Evolutionary conservation across 1,139 yeast species (phyloP).

Genomic region (Sugiyamaella xylanicola): DNA sequence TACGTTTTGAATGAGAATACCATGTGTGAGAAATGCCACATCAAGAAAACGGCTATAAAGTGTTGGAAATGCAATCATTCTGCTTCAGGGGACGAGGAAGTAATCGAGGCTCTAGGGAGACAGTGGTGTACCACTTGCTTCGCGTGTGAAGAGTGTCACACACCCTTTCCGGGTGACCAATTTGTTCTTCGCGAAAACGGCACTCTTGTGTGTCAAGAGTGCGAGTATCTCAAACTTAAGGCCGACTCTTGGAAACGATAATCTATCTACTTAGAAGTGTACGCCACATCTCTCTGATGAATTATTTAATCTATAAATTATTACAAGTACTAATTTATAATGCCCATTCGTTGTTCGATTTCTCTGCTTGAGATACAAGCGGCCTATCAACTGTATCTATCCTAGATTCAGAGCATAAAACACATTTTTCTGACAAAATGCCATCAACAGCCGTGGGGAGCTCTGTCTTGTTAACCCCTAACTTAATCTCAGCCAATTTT

Average conservation of each 20-base stretch:
- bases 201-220: slow-evolving; percentile 38
- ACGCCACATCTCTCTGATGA: too few relatives aligned
- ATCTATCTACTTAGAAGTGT: too few relatives aligned
- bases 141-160: slow-evolving; percentile 40
- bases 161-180: slow-evolving; percentile 36
- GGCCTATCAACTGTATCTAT: slow-evolving; percentile 71
- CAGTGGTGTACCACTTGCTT: slow-evolving; percentile 42
- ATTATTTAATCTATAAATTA: slow-evolving; percentile 3
- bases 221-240: slow-evolving; percentile 37
- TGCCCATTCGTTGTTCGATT: slow-evolving; percentile 24
- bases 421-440: slow-evolving; percentile 67
- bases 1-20: slow-evolving; percentile 35
- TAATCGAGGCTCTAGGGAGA: slow-evolving; percentile 40
- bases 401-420: slow-evolving; percentile 75
- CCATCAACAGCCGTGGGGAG: slow-evolving; percentile 55
- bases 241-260: slow-evolving; percentile 33
- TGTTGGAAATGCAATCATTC: slow-evolving; percentile 42
- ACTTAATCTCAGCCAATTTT: slow-evolving; percentile 57
- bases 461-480: slow-evolving; percentile 37
- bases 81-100: slow-evolving; percentile 32
- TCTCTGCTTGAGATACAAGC: slow-evolving; percentile 35
- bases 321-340: slow-evolving; percentile 19
- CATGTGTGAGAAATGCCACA: slow-evolving; percentile 38
- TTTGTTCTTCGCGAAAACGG: slow-evolving; percentile 42
- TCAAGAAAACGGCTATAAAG: slow-evolving; percentile 35